phyloP scores from a whole-genome alignment of 148 eudicot genomes.

The Vaccinium corymbosum region DNA sequence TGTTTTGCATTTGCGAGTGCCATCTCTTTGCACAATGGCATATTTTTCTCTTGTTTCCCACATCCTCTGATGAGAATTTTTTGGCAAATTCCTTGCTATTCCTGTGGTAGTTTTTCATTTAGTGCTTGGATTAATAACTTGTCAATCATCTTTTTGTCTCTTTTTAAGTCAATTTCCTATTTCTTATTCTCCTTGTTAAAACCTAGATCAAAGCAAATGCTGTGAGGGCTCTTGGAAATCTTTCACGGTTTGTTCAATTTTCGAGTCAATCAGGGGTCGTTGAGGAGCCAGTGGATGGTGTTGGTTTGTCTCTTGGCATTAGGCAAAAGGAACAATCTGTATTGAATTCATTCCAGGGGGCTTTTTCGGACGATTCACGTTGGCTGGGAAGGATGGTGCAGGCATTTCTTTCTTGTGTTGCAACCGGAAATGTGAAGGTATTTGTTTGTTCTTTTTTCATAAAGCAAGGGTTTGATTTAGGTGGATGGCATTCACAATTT shows the following conservation, averaged over 20 bases:
- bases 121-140: not conserved
- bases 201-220: constrained; percentile 86
- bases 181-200: constrained; percentile 2
- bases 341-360: constrained; percentile 19
- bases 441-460: constrained; percentile 1
- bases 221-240: constrained; percentile 91
- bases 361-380: constrained; percentile 27
- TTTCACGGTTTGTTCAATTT: constrained; percentile 68
- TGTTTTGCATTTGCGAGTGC: not conserved
- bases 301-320: constrained; percentile 16
- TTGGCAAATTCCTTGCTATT: not conserved
- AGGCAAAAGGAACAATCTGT: constrained; percentile 5
- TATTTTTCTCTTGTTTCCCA: not conserved
- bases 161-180: not conserved
- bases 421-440: constrained; percentile 98
- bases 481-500: not conserved
- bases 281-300: constrained; percentile 22
- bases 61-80: not conserved
- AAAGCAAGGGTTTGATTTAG: not conserved
- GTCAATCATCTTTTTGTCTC: not conserved
- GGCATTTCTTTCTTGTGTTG: constrained; percentile 85
- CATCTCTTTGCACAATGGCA: not conserved
- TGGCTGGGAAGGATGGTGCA: constrained; percentile 77
- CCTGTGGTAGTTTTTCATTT: constrained; percentile 5
- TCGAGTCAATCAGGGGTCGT: constrained; percentile 18